These are phyloP conservation scores for Neurospora sp. DNA, from an alignment of 495 filamentous ascomycete species.

Conservation along the genomic window DNA sequence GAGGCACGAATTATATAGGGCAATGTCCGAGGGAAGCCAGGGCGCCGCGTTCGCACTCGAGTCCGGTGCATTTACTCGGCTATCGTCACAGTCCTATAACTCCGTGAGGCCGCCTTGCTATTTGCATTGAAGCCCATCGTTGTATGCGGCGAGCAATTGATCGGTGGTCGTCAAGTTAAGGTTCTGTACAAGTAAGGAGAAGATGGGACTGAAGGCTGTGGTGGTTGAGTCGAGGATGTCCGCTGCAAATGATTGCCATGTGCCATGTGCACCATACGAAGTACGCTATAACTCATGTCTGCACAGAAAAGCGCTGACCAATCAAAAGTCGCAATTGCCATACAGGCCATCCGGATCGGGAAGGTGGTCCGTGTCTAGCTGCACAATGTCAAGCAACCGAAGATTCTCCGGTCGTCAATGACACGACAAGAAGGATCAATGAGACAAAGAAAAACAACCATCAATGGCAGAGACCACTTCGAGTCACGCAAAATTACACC, in stretches of 20 bases:
- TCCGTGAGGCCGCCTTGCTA: no score
- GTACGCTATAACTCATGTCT: background rate
- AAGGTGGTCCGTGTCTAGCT: background rate
- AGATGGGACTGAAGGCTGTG: background rate
- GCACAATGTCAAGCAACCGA: background rate
- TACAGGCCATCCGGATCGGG: background rate
- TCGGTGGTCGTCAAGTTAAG: background rate
- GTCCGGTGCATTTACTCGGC: no score
- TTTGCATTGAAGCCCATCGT: background rate
- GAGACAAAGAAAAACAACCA: background rate
- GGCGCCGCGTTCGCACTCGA: no score
- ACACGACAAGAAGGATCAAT: background rate
- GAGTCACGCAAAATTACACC: no score
- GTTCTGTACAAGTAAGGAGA: background rate
- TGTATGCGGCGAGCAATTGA: background rate
- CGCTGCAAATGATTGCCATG: background rate
- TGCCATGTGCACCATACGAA: background rate
- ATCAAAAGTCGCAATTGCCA: background rate
- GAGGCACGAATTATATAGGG: no score
- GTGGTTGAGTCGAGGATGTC: background rate
- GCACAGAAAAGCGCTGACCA: background rate
- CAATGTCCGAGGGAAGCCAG: no score
- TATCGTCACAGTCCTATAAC: no score
- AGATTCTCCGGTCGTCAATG: background rate
- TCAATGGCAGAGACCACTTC: no score